Evolutionary conservation across 2,329 filamentous ascomycete genomes (phyloP), one percentile per base, ranked within the genome.

Genomic region (Stagonosporopsis tanaceti): DNA sequence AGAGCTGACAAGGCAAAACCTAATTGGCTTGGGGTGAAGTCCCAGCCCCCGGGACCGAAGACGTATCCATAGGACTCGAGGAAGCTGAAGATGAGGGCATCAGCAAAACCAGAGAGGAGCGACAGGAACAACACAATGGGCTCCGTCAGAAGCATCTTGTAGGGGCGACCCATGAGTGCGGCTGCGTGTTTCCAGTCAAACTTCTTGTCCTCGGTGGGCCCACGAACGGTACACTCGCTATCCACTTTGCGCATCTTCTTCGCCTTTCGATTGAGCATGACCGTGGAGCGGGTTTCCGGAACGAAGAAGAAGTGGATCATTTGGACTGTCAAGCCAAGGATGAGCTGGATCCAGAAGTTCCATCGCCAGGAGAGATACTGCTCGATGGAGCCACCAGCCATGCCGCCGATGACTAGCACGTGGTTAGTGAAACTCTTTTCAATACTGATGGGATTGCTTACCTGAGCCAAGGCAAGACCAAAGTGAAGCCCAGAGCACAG

Each of bases 331-430:
- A 76, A 86, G 25, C 92, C 91, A 52, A 95, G 88, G 62, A 93
- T 91, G 59, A 95, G 85, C 76, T 93, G 90, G 61, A 93, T 89
- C 90, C 90, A 95, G 74, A 94, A 92, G 55, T 83, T 86, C 88
- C 88, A 93, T 62, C 84, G 83, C 90, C 90, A 94, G 15, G 85
- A 78, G 1, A 90, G 80, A 62, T 85, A 86, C 32, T 84, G 76
- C 72, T 92, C 84, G 17, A 89, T 85, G 64, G 92, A 91, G 0
- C 89, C 90, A 66, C 90, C 90, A 22, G 92, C 89, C 89, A 93
- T 88, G 6, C 90, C 90, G 0, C 90, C 90, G 1, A 93, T 80
- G 6, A 91, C 85, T 1, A 88, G 89, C n/a, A 87, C 88, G 27
- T 84, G 86, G 17, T 65, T 39, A 62, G 50, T 37, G n/a, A 40